A percentile compares a stretch with the other conserved stretches of the same genome.
Evolutionary conservation across 179 eudicot genomes (phyloP).

Genomic region (Nepenthes alata): DNA sequence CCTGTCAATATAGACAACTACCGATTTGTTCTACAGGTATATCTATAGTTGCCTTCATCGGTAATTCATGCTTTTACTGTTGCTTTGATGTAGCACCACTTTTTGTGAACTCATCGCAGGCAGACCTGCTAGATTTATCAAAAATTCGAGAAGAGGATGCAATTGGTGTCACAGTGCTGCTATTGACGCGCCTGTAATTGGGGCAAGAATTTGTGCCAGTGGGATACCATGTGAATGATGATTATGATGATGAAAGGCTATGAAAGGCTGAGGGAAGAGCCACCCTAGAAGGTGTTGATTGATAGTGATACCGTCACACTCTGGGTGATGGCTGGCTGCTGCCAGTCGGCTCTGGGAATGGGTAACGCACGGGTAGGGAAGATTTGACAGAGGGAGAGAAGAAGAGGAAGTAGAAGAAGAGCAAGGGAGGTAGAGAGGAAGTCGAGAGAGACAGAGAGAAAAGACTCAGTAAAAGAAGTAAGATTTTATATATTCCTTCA

Average conservation of each 20-base stretch:
- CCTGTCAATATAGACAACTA: conserved; percentile 80
- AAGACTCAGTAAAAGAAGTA: no score
- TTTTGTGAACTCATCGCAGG: conserved; percentile 22
- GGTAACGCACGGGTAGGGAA: no score
- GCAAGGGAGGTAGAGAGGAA: no score
- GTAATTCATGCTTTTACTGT: neutral
- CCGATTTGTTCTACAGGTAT: conserved; percentile 82
- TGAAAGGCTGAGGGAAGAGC: conserved; percentile 74
- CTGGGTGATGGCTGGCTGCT: no score
- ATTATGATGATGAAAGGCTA: conserved; percentile 78
- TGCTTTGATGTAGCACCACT: neutral
- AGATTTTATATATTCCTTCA: no score
- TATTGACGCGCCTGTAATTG: conserved; percentile 75
- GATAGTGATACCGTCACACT: no score
- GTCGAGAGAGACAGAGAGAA: no score
- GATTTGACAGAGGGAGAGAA: no score
- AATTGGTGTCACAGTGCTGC: conserved; percentile 79
- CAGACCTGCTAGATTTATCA: conserved; percentile 86
- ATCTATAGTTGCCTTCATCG: neutral
- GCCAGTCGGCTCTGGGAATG: no score
- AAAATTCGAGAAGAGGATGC: conserved; percentile 87
- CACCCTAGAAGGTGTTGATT: conserved; percentile 75
- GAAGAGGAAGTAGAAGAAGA: no score
- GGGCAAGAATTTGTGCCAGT: conserved; percentile 85
- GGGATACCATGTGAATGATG: conserved; percentile 87